Evolutionary conservation across 2,329 filamentous ascomycete species (phyloP), one percentile per base, ranked within the genome.

Genomic region (Pseudogymnoascus sp.): DNA sequence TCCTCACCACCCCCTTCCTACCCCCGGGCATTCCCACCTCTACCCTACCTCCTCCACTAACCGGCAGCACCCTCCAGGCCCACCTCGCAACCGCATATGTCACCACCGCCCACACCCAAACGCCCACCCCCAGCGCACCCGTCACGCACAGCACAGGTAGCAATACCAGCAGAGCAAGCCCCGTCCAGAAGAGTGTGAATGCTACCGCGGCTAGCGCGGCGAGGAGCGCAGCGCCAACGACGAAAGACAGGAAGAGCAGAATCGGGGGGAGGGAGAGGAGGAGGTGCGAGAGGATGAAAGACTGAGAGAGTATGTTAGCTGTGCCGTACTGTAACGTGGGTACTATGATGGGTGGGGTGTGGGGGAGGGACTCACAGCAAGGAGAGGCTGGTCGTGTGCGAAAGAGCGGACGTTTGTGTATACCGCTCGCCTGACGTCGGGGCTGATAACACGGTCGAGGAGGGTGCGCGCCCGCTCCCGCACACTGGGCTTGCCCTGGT

Each of bases 121-220:
- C 74, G 64, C 87, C 80, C 0, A 85, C 75, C 4, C 84, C 88
- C 21, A 85, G 72, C 58, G 80, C 80, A 10, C 81, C 84, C 2
- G 87, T 86, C 65, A 90, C 72, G 72, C 89, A 82, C 37, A 93
- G 75, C 0, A 85, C 82, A 1, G 89, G 89, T 0, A 90, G 75
- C 13, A 94, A 79, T 40, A 92, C 71, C 58, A 90, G 71, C 9
- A 89, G 76, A 2, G 87, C 87, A 48, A 90, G 72, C 59, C 85
- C 83, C 60, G 85, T 80, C 78, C 85, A 87, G 76, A 88, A 86
- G 58, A 88, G 78, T 1, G 83, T 82, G 76, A 90, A 89, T 62
- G 86, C 69, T 39, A 89, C 69, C 10, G 86, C 86, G 31, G 80
- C 79, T 42, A 85, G 74, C 40, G 89, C 71, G 7, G 55, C 55